Evolutionary conservation across 768 basidiomycete genomes (phyloP), one percentile per base, ranked within the genome.

Genomic region (Tulasnella sp.): DNA sequence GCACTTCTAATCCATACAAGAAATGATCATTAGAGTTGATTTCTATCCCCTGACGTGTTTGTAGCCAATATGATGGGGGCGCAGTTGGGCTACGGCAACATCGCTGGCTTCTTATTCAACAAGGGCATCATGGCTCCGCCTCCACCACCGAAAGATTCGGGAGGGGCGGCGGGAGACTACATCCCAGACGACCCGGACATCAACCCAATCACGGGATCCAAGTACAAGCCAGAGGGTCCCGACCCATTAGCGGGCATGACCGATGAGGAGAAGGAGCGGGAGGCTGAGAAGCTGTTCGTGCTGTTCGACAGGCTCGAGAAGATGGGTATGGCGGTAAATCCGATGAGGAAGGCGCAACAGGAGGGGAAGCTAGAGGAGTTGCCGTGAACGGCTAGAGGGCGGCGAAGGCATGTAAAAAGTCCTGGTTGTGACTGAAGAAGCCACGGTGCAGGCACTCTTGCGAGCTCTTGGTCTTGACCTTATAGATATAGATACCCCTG

Each of bases 31-130:
- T n/a, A n/a, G n/a, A n/a, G n/a, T n/a, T n/a, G 5, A 21, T 48
- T 58, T 21, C 45, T 31, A 19, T 7, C 44, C 48, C 3, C 12
- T n/a, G n/a, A n/a, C n/a, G n/a, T 21, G 9, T 49, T 5, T 58
- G 4, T 66, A 83, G 91, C 87, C n/a, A 74, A 78, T 4, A 79
- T 76, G 0, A 73, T 98, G 15, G 80, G 81, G n/a, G 78, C 81
- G 3, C 79, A 86, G 45, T 78, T 96, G 53, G 94, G 94, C 5
- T 99, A 99, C 65, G 94, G 94, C 43, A 92, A 92, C 68, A 91
- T 92, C 43, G 91, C 92, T 0, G 96, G 96, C 0, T 87, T 91
- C 76, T 76, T 99, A 24, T 93, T 91, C 74, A 83, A 87, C 68
- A 93, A 92, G 67, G 92, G 92, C 15, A 77, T 98, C 65, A 76